Base-by-base conservation (phyloP, 2,329 filamentous ascomycete species). In the Corinectria fuckeliana region DNA sequence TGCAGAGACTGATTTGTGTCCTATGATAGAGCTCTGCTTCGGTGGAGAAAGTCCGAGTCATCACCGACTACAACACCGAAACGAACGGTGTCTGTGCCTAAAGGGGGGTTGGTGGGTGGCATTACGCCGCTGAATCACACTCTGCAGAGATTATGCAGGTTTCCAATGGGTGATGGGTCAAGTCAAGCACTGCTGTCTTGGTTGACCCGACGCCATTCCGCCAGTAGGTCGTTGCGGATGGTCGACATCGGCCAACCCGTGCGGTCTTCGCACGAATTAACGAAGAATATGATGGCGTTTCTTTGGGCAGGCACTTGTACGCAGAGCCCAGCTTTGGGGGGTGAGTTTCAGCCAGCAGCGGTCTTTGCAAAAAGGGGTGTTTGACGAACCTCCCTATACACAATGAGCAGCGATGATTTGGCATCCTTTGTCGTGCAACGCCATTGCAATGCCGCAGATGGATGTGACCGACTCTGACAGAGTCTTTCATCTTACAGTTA, bases 391-490 rank as follows among this genome's bases (percentile, higher is more conserved):
- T 47, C 75, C 77, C 39, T 75, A 81, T 2, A 80, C 63, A 50
- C 76, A 80, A 60, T 80, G 78, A 3, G 76, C 78, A 1, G 74
- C 78, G 60, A 80, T 73, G 2, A 80, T 66, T 39, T 76, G 74
- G 8, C 75, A 78, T 14, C 76, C 74, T 54, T 76, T 72, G 10
- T 79, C 78, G 1, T 66, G 72, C 13, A 77, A 62, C 55, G 77
- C 77, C 68, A 81, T 74, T 0, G 80, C 81, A 49, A 84, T 80
- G 3, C 81, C 81, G 52, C 80, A 81, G 20, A 84, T 81, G 0
- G 63, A 63, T 5, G 65, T 63, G 2, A 71, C 65, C 1, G 68
- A 63, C 38, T 65, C 57, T 4, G 69, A 66, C 4, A 72, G 56
- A 1, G 63, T 62, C 20, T 60, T 54, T 41, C 71, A 65, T 59